Evolutionary conservation across 495 filamentous ascomycete genomes (phyloP), one percentile per base, ranked within the genome.

Genomic region (Lindgomyces ingoldianus): DNA sequence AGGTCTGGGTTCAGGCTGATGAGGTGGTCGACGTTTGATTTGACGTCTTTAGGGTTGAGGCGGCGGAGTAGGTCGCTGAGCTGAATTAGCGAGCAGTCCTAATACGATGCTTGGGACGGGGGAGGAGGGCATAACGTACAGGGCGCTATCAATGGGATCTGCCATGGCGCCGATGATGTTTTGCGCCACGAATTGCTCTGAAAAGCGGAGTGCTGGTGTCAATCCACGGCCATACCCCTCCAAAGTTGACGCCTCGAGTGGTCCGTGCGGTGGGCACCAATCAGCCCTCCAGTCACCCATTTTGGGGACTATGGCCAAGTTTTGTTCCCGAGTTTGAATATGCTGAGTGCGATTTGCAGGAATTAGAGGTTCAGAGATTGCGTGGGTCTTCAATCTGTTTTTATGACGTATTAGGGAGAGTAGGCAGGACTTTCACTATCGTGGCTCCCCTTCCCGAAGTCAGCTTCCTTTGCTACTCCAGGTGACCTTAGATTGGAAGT

Each of bases 11-110:
- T 87, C 45, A 98, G 86, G 42, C 81, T 76, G 76, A 95, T 94
- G 68, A 99, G 87, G 45, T 87, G 82, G 74, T 86, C 84, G 58
- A 99, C 87, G 79, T 98, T 96, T 59, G 78, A 74, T 68, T 91
- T 80, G 44, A 92, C 97, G 75, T 91, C 85, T 74, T 92, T 93
- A 8, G 94, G 94, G 78, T 96, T 92, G 60, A 99, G 88, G 44
- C 95, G 94, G 67, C 95, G 94, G 78, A 99, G 94, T 68, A 99
- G 92, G 81, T 99, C 94, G 72, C 94, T 98, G 72, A 51, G 73
- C 74, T 67, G 4, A 9, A 30, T 47, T 53, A 46, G 19, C 29
- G n/a, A 18, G 36, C 1, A 42, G n/a, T n/a, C 19, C 1, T 1
- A 25, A 48, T 45, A 19, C 9, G 11, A 1, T 16, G 45, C 9